These are phyloP conservation scores for Talaromyces funiculosus DNA, from an alignment of 2,329 filamentous ascomycete genomes.

Conservation along the genomic window DNA sequence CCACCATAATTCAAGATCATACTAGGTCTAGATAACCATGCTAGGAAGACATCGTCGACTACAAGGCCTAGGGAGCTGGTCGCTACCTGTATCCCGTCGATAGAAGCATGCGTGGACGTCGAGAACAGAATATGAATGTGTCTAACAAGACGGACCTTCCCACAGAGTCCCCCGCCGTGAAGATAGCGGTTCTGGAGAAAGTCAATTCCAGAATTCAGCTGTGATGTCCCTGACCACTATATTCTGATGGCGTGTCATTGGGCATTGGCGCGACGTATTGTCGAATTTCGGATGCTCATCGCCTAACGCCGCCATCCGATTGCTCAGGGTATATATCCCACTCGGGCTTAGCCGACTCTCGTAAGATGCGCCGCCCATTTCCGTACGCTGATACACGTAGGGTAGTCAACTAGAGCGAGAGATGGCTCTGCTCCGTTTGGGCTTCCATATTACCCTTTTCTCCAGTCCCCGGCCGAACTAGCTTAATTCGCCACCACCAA, in stretches of 20 bases:
- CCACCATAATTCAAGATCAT: not conserved
- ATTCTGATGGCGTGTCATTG: not conserved
- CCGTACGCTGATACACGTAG: not conserved
- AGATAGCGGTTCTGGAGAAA: not conserved
- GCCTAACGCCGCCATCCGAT: constrained; percentile 5
- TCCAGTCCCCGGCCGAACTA: not conserved
- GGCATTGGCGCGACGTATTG: not conserved
- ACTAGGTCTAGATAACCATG: too few species aligned
- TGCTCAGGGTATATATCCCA: not conserved
- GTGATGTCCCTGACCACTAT: constrained; percentile 1
- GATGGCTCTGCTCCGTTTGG: not conserved
- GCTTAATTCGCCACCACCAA: constrained; percentile 11
- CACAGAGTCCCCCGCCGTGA: not conserved
- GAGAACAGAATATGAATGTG: not conserved
- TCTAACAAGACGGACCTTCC: not conserved
- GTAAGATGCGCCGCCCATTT: not conserved
- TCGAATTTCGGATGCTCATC: not conserved
- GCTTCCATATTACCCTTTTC: not conserved
- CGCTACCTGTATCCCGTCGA: not conserved
- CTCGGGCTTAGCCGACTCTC: not conserved
- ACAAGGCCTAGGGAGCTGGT: not conserved
- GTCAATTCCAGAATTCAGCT: constrained; percentile 7
- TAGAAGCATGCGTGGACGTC: not conserved
- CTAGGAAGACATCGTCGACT: not conserved
- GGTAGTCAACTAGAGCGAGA: not conserved